phyloP scores from a whole-genome alignment of 768 basidiomycete genomes.

The Pleurotus ostreatus region DNA sequence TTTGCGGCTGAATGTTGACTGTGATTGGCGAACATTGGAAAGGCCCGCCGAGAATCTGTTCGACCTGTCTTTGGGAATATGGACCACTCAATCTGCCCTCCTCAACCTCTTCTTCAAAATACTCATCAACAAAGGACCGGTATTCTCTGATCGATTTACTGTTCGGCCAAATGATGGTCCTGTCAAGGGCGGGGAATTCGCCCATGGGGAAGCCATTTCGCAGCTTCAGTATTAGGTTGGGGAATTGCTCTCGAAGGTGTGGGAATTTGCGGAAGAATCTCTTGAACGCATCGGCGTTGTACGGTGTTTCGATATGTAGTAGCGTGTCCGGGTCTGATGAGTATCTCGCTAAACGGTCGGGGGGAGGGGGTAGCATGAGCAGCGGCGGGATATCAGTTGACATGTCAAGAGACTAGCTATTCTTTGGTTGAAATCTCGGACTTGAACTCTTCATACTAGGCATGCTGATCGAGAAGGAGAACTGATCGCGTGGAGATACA shows the following conservation, averaged over 20 bases:
- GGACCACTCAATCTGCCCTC: conserved; percentile 19
- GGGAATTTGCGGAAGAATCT: not conserved
- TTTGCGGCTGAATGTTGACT: conserved; percentile 11
- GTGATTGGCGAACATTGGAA: conserved; percentile 18
- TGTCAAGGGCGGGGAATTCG: conserved; percentile 10
- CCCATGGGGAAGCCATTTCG: conserved; percentile 14
- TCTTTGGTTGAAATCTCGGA: no score
- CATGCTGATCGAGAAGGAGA: no score
- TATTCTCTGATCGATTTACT: conserved; percentile 13
- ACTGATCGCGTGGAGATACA: no score
- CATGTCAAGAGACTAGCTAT: no score
- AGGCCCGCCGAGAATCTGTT: conserved; percentile 14
- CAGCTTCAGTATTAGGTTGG: not conserved
- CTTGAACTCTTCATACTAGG: no score
- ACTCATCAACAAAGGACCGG: conserved; percentile 9
- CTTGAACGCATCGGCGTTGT: conserved; percentile 13
- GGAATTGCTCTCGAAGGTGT: not conserved
- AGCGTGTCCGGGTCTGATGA: not conserved
- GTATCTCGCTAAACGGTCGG: not conserved
- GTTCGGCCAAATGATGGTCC: conserved; percentile 20
- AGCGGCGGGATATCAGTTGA: no score
- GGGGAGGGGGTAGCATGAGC: not conserved
- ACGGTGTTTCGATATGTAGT: conserved; percentile 13
- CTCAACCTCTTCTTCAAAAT: conserved; percentile 14
- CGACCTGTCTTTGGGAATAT: conserved; percentile 14